Base-by-base conservation (phyloP, 768 basidiomycete species). In the Naganishia vaughanmartiniae region DNA sequence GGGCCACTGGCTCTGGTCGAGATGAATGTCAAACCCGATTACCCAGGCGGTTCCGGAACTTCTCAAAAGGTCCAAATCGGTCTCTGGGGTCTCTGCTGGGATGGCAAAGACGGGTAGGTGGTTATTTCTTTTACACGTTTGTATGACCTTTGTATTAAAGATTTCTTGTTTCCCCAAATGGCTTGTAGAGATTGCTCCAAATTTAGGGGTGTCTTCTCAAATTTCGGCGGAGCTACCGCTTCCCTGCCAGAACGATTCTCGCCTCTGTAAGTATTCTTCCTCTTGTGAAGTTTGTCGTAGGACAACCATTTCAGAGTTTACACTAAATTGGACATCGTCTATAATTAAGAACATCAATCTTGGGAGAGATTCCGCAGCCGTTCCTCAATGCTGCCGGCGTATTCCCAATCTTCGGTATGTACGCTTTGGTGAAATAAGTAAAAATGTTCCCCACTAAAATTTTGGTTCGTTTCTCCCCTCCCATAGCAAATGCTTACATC, bases 361-460 rank as follows among this genome's bases (percentile, higher is more conserved):
- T 63, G n/a, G 19, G 24, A 5, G 24, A n/a, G 7, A 31, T 63
- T 2, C 39, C 60, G 3, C 60, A 63, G 30, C 2, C 60, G 24
- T 46, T 63, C 26, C n/a, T 63, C 26, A 63, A 63, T 26, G 60
- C 42, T n/a, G 42, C 30, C 3, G 39, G 60, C 39, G 60, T 63
- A 24, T 63, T 63, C 30, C 60, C 60, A 3, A 63, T 63, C 60
- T 30, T 63, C 26, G 60, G 60, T 63, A 45, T 11, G 39, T 19
- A 24, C 1, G 14, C 36, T 42, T 2, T 11, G 14, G 9, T 2
- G 2, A 42, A 15, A 42, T 15, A 15, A 42, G 42, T 11, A 9
- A 7, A 11, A 2, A 42, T 15, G 15, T 11, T 15, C 14, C 10
- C 36, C 36, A 36, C 36, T 36, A 42, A 42, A 42, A 2, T 15